A percentile compares a stretch with the other conserved stretches of the same genome.
These are phyloP conservation scores for Penicillium griseofulvum DNA, from an alignment of 2,329 filamentous ascomycete species.

Conservation along the genomic window DNA sequence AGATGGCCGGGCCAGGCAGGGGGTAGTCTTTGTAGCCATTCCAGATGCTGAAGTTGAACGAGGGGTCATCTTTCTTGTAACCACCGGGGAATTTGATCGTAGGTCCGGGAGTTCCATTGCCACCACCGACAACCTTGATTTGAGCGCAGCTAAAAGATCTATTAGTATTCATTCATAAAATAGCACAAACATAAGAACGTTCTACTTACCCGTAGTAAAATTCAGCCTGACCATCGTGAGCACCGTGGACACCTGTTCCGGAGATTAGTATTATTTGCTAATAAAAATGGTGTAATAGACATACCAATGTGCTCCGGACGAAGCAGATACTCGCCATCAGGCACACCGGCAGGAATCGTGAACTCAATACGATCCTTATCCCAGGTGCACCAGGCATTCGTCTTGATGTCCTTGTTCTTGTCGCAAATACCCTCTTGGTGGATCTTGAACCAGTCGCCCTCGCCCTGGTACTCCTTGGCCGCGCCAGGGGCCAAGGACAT, in stretches of 20 bases:
- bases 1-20: constrained; percentile 20
- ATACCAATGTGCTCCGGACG: constrained; percentile 51
- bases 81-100: constrained; percentile 14
- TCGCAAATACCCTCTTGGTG: constrained; percentile 9
- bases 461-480: constrained; percentile 13
- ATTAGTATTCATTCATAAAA: background rate
- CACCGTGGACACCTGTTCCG: background rate
- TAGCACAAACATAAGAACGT: background rate
- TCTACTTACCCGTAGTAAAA: background rate
- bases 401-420: constrained; percentile 5
- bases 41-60: constrained; percentile 18
- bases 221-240: background rate
- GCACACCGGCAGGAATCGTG: constrained; percentile 43
- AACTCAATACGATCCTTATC: constrained; percentile 22
- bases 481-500: constrained; percentile 22
- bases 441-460: constrained; percentile 23
- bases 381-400: constrained; percentile 8
- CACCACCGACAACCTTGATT: constrained; percentile 45
- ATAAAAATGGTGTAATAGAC: constrained; percentile 27
- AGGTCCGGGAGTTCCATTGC: constrained; percentile 24
- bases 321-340: constrained; percentile 49
- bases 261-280: background rate
- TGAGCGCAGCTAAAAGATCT: constrained; percentile 33
- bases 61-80: constrained; percentile 17
- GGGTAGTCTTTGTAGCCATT: constrained; percentile 18